phyloP scores from a whole-genome alignment of 495 filamentous ascomycete genomes.

The Astrothelium subdiscretum region DNA sequence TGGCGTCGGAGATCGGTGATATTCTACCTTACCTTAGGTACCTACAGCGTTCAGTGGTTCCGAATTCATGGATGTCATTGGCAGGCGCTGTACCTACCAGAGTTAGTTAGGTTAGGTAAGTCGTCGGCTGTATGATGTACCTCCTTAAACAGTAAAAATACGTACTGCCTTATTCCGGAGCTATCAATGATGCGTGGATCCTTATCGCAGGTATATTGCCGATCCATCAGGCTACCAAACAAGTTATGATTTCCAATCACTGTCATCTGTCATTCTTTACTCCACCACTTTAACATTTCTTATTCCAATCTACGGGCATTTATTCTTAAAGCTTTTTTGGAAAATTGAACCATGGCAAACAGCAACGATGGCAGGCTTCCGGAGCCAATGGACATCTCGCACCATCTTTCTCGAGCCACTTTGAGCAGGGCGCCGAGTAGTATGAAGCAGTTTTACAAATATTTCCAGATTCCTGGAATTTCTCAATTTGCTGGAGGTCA shows the following conservation, averaged over 20 bases:
- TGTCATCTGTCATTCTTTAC: not conserved
- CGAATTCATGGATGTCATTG: too few relatives aligned
- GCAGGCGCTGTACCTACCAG: too few relatives aligned
- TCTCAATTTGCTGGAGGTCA: constrained; percentile 80
- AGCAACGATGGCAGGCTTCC: constrained; percentile 17
- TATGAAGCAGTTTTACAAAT: constrained; percentile 77
- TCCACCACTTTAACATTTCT: not conserved
- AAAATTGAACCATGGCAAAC: not conserved
- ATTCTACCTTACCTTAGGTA: too few relatives aligned
- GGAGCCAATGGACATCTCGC: constrained; percentile 59
- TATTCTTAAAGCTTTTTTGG: not conserved
- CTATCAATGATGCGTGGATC: not conserved
- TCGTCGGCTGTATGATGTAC: too few relatives aligned
- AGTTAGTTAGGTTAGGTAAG: too few relatives aligned
- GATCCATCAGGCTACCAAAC: not conserved
- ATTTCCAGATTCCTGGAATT: constrained; percentile 68
- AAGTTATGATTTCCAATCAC: not conserved
- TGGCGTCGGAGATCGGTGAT: too few relatives aligned
- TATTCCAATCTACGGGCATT: not conserved
- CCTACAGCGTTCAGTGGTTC: too few relatives aligned
- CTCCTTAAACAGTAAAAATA: too few relatives aligned
- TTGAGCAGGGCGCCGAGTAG: constrained; percentile 48
- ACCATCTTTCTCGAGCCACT: constrained; percentile 61
- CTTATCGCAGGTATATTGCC: not conserved
- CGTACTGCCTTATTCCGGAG: too few relatives aligned